Evolutionary conservation across 2,329 filamentous ascomycete species (phyloP), one percentile per base, ranked within the genome.

Genomic region (Nannizziopsis barbatae): DNA sequence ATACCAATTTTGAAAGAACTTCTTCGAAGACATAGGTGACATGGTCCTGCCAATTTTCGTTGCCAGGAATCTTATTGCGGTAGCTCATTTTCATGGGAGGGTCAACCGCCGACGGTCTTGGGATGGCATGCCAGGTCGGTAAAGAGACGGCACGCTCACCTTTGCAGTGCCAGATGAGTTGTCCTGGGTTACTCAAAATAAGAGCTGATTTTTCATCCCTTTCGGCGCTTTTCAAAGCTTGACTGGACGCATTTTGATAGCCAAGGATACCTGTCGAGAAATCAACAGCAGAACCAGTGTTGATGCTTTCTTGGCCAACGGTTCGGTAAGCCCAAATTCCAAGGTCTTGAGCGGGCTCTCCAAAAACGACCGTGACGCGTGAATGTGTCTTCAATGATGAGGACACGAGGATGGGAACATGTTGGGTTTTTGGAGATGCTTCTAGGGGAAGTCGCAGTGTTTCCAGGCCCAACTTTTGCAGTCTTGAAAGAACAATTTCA

Each of bases 121-220:
- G 80, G 39, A 83, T 66, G 1, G 71, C 72, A 6, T 70, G 60
- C 71, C 82, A 84, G 2, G 73, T 74, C 0, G 61, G 60, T 1
- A 73, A 62, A 1, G 77, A 84, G 52, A 94, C 70, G 0, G 79
- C 72, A 42, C 75, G 74, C 45, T 73, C 66, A 1, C 74, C 74
- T 45, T 76, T 74, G 36, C 84, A 78, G 62, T 84, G 86, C 81
- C 86, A 95, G 57, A 81, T 71, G 14, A 85, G 69, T 65, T 93
- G 81, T 3, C 86, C 86, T 3, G 79, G 72, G 61, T 95, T 95
- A 40, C 86, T 77, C 20, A 95, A 69, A 22, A 95, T 67, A 49
- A 95, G 68, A 2, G 83, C 0, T 75, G 79, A 66, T 0, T 56
- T 42, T 0, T 62, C 53, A 3, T 62, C 45, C 10, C 32, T 42